Percentiles rank a stretch among this genome's conserved stretches.
These are phyloP conservation scores for Lactifluus rugatus DNA, from an alignment of 768 basidiomycete genomes.

Conservation along the genomic window DNA sequence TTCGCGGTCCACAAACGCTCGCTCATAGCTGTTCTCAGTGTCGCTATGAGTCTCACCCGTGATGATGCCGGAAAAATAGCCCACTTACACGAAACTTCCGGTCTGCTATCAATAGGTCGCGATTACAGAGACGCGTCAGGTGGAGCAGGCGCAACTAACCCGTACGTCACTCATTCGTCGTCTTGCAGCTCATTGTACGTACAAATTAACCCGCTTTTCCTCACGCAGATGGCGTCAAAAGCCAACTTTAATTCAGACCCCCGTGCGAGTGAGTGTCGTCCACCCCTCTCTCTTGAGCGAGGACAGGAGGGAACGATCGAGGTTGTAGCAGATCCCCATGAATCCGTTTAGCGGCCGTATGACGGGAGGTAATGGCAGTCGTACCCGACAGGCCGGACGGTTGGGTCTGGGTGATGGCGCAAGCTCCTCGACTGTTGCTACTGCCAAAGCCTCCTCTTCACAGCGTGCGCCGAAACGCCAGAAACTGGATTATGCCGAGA, in stretches of 20 bases:
- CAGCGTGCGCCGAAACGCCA: not conserved
- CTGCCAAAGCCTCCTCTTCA: not conserved
- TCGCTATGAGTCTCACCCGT: constrained; percentile 2
- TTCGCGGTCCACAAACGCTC: not conserved
- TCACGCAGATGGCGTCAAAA: constrained; percentile 1
- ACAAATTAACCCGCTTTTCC: not conserved
- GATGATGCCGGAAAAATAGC: not conserved
- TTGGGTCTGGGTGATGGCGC: not conserved
- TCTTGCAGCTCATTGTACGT: not conserved
- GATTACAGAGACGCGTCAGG: constrained; percentile 10
- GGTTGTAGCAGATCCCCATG: not conserved
- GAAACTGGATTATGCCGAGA: not conserved
- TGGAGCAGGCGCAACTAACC: not conserved
- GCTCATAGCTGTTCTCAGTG: not conserved
- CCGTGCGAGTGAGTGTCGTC: constrained; percentile 3
- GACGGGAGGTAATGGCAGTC: not conserved
- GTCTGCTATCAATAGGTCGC: not conserved
- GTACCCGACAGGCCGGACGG: not conserved
- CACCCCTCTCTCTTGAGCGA: not conserved
- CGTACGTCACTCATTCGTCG: not conserved
- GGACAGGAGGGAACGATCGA: not conserved
- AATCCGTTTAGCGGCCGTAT: constrained; percentile 3
- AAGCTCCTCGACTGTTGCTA: not conserved
- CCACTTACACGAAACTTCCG: not conserved
- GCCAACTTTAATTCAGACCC: not conserved